Evolutionary conservation across 2,329 filamentous ascomycete species (phyloP).

Genomic region (Didymella sp.): DNA sequence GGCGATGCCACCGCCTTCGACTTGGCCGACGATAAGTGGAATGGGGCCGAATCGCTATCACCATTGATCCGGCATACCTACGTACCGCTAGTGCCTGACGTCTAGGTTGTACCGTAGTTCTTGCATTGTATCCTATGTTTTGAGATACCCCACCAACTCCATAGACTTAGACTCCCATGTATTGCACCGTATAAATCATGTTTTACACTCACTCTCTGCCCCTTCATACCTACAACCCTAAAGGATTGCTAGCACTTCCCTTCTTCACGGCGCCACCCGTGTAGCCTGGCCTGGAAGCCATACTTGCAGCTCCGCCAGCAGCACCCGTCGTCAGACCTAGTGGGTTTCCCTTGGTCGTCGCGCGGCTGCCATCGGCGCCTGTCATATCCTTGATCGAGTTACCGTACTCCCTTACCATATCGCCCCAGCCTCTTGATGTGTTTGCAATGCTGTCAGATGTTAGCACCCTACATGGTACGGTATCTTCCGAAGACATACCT

Average conservation of each 20-base stretch:
- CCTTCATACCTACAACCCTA: slow-evolving; percentile 45
- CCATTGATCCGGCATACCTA: background rate
- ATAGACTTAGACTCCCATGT: slow-evolving; percentile 10
- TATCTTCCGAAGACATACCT: slow-evolving; percentile 13
- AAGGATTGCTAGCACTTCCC: slow-evolving; percentile 51
- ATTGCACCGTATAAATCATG: slow-evolving; percentile 2
- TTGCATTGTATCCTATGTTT: slow-evolving; percentile 14
- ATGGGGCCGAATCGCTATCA: background rate
- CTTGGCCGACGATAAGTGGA: background rate
- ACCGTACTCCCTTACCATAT: slow-evolving; percentile 58
- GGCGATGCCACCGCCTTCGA: slow-evolving; percentile 33
- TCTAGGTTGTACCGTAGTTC: background rate
- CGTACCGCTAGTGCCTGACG: background rate
- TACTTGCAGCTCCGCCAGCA: slow-evolving; percentile 40
- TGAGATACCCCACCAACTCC: slow-evolving; percentile 28
- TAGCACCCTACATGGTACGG: background rate
- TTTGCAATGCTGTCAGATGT: slow-evolving; percentile 50
- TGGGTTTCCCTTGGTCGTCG: slow-evolving; percentile 56
- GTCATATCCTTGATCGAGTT: slow-evolving; percentile 59
- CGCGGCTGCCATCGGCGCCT: slow-evolving; percentile 53
- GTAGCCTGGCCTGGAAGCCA: slow-evolving; percentile 32
- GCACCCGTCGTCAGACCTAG: slow-evolving; percentile 51
- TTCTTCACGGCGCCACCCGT: slow-evolving; percentile 34
- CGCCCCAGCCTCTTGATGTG: slow-evolving; percentile 56
- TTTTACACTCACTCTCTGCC: slow-evolving; percentile 5